Base-by-base conservation (phyloP, 495 filamentous ascomycete species). In the Penicillium goetzii region DNA sequence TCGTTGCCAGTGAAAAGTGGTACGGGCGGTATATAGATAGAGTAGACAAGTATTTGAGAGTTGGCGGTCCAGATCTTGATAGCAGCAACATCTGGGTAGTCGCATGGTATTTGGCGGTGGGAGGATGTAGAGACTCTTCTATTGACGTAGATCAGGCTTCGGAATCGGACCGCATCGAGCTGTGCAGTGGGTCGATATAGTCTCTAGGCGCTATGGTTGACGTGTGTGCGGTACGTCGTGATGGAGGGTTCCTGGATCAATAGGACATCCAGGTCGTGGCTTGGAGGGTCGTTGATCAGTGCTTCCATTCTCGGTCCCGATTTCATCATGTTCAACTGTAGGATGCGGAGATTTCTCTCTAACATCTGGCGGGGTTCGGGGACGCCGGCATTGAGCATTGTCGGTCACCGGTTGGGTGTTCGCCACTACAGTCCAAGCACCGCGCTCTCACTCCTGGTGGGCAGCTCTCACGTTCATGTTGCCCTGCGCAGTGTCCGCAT, bases 281-380 rank as follows among this genome's bases (percentile, higher is more conserved):
- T 76, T 14, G 70, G 47, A 19, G 38, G 65, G 30, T 76, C 63
- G 38, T 76, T 76, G 47, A 76, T 74, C 12, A 76, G 68, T 57
- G 69, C 71, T 50, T 76, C 68, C 51, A 76, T 74, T 25, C 68
- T 59, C 52, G 65, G 36, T 58, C 61, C 60, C 0, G 66, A 72
- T 65, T 73, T 71, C 66, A 59, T 63, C 1, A 69, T 75, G 49
- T 75, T 75, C 62, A 73, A 52, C 64, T 75, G 58, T 64, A 76
- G 62, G 36, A 74, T 25, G 19, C 59, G 61, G 17, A 76, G 67
- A 55, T 70, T 76, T 58, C 5, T 60, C 56, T 61, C 58, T 61
- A 67, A 63, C 57, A 75, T 70, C 62, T 32, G 11, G 23, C 19
- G 12, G 59, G 34, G 38, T 43, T 58, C 2, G 61, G 50, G 38